Conservation (phyloP, 1,284 basidiomycete genomes). For the Fomitiporia mediterranea region DNA sequence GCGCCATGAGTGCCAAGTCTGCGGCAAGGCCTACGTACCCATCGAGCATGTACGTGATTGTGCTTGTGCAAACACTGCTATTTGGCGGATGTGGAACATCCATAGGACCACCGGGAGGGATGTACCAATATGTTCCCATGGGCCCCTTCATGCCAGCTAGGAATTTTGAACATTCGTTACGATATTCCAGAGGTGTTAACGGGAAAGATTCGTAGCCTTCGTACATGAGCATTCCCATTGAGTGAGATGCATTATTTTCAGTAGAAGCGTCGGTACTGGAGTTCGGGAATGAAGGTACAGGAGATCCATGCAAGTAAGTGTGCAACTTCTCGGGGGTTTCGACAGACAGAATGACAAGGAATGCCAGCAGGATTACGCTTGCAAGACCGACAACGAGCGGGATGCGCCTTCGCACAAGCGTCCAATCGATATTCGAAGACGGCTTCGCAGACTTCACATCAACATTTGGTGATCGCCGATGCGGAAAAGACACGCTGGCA, state of each 20-base stretch:
- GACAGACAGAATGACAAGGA: constrained; percentile 47
- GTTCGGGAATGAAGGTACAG: constrained; percentile 7
- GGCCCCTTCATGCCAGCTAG: constrained; percentile 39
- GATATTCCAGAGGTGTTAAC: constrained; percentile 50
- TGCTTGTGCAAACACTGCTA: constrained; percentile 46
- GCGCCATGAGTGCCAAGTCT: constrained; percentile 61
- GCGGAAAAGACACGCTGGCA: constrained; percentile 35
- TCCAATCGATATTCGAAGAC: neutral
- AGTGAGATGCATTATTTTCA: neutral
- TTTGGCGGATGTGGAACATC: constrained; percentile 49
- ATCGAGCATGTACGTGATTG: constrained; percentile 67
- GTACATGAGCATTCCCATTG: constrained; percentile 44
- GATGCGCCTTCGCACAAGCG: constrained; percentile 19
- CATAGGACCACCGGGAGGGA: constrained; percentile 31
- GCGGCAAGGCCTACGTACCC: constrained; percentile 57
- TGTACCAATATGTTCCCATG: constrained; percentile 51
- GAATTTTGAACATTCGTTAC: constrained; percentile 48
- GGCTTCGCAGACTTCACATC: neutral
- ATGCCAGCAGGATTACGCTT: constrained; percentile 45
- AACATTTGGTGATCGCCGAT: constrained; percentile 16
- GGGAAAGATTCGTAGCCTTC: constrained; percentile 58
- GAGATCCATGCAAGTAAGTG: constrained; percentile 16
- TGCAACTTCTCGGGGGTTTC: constrained; percentile 45
- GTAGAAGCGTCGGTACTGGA: neutral
- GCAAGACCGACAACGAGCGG: constrained; percentile 44